A percentile compares a stretch with the other conserved stretches of the same genome.
These are phyloP conservation scores for Iris pallida DNA, from an alignment of 116 monocot species.

Conservation along the genomic window DNA sequence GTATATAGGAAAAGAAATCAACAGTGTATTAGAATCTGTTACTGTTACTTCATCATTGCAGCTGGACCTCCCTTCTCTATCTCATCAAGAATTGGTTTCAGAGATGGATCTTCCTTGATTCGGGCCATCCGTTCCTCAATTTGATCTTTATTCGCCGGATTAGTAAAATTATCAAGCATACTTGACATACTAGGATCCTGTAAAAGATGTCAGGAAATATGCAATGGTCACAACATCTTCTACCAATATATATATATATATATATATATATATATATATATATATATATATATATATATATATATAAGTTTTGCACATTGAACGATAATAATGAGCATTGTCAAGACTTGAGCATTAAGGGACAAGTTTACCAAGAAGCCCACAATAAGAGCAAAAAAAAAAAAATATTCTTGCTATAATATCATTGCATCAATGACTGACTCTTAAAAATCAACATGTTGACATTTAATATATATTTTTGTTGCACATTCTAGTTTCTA, in stretches of 20 bases:
- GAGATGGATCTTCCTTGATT: conserved; percentile 53
- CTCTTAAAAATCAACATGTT: no score
- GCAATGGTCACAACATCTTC: neutral
- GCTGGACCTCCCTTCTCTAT: conserved; percentile 57
- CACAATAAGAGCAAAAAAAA: no score
- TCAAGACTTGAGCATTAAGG: no score
- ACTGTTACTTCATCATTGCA: conserved; percentile 65
- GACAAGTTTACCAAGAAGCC: no score
- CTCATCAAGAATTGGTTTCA: conserved; percentile 65
- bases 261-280: neutral
- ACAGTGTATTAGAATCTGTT: conserved; percentile 1
- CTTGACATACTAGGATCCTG: conserved; percentile 52
- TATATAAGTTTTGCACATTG: no score
- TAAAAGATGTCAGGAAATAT: neutral
- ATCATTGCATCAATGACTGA: no score
- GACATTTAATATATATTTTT: no score
- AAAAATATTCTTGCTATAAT: no score
- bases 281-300: no score
- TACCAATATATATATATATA: neutral
- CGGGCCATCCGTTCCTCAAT: conserved; percentile 44
- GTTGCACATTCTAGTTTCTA: no score
- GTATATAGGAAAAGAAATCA: conserved; percentile 1
- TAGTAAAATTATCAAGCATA: conserved; percentile 50
- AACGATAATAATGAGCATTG: no score
- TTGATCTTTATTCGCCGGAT: conserved; percentile 46